These are phyloP conservation scores for Psidium friedrichsthalianum DNA, from an alignment of 345 rosid species.

Conservation along the genomic window DNA sequence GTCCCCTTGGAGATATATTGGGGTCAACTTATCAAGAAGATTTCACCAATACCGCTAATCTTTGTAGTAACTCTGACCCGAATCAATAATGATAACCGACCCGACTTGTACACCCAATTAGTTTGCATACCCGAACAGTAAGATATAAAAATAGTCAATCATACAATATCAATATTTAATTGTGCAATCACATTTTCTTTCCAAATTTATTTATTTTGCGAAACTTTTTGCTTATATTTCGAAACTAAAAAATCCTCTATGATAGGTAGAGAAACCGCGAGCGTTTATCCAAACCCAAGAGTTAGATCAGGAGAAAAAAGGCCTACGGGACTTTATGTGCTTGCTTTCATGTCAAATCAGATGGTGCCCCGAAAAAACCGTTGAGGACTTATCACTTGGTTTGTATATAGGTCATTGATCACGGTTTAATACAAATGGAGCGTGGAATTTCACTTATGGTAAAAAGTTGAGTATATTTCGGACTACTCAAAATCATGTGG, in stretches of 20 bases:
- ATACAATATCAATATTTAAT: background rate
- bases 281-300: background rate
- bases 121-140: background rate
- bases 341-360: too few species aligned
- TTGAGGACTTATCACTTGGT: background rate
- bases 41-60: background rate
- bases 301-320: background rate
- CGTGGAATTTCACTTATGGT: background rate
- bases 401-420: background rate
- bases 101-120: background rate
- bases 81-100: too few species aligned
- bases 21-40: background rate
- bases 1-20: too few species aligned
- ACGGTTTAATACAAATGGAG: background rate
- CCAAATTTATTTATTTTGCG: background rate
- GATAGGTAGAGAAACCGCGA: background rate
- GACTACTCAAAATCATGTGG: background rate
- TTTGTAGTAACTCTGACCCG: too few species aligned
- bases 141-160: background rate
- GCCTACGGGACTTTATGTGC: too few species aligned
- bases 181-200: background rate
- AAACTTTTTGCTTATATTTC: background rate
- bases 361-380: background rate
- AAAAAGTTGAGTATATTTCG: background rate
- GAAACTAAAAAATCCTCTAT: background rate